Evolutionary conservation across 371 early-diverging fungal species (phyloP), one percentile per base, ranked within the genome.

Genomic region (Mortierella sp.): DNA sequence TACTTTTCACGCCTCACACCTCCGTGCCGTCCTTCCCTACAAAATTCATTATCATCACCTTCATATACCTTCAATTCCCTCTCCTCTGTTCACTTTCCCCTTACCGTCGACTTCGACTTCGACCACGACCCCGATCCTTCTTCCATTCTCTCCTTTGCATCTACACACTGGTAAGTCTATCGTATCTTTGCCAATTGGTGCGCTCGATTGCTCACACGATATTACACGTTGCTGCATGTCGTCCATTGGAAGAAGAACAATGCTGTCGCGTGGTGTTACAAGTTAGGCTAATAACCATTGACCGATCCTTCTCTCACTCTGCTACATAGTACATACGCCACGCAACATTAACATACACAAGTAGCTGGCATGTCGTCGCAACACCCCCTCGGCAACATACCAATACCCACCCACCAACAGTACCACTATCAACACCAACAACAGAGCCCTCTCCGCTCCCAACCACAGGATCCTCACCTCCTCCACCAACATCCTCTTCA

Each of bases 401-500:
- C 67, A 21, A 64, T 64, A 67, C 67, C 67, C 40, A 67, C 37
- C 40, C 67, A 50, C 19, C 71, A 31, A 40, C 70, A 55, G 5
- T 26, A 70, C 14, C 76, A 75, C 11, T 53, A 75, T 9, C 75
- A 73, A 16, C 44, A 75, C n/a, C 75, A 50, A 40, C 64, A 46
- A 5, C 51, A 53, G n/a, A 9, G 51, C 44, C 11, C 28, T 50
- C 74, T 31, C 40, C 72, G 28, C 28, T 37, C 26, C 3, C 71
- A 48, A 37, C 43, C 31, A 14, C 71, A 70, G 28, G 46, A 70
- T 11, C 71, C 3, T 24, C 71, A 26, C 5, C 48, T 37, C 46
- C 48, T 26, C 28, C 43, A 70, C 71, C 71, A 50, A 34, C 72
- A 37, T 9, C 51, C 34, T 61, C 19, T 57, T 57, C 57, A 28